Evolutionary conservation across 805 yeast species (phyloP).

Genomic region (Hanseniaspora thailandica): DNA sequence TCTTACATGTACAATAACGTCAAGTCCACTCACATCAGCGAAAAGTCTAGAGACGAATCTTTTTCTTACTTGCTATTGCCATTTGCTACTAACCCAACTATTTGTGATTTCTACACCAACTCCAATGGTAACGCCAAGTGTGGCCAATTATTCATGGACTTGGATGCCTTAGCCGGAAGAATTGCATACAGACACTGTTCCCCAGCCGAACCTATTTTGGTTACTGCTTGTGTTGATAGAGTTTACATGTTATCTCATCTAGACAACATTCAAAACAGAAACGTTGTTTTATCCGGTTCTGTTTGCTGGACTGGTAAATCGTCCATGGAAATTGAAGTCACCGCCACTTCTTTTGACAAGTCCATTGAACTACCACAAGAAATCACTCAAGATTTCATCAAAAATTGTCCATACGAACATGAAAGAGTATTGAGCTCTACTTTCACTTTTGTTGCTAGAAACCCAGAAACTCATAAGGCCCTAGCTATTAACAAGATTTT

Average conservation of each 20-base stretch:
- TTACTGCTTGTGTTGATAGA: constrained; percentile 88
- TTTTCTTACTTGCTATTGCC: constrained; percentile 61
- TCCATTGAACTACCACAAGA: constrained; percentile 35
- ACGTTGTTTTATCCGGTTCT: constrained; percentile 75
- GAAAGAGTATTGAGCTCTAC: constrained; percentile 75
- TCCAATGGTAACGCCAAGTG: constrained; percentile 85
- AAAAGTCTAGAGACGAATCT: constrained; percentile 67
- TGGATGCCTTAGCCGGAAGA: constrained; percentile 88
- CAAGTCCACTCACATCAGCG: constrained; percentile 55
- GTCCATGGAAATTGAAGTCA: constrained; percentile 88
- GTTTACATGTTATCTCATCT: constrained; percentile 76
- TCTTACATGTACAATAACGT: constrained; percentile 63
- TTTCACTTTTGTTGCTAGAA: constrained; percentile 91
- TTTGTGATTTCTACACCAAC: constrained; percentile 77
- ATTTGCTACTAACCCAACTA: constrained; percentile 69
- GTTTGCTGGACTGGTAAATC: constrained; percentile 92
- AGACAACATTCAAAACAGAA: constrained; percentile 62
- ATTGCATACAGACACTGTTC: constrained; percentile 84
- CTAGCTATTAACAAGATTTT: constrained; percentile 73
- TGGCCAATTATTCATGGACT: constrained; percentile 87
- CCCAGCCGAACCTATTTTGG: constrained; percentile 94
- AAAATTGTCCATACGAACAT: constrained; percentile 25
- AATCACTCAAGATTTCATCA: constrained; percentile 46
- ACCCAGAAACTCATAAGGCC: constrained; percentile 82
- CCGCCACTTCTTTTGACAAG: constrained; percentile 65